Evolutionary conservation across 192 early-diverging fungal genomes (phyloP).

Genomic region (Coemansia sp.): DNA sequence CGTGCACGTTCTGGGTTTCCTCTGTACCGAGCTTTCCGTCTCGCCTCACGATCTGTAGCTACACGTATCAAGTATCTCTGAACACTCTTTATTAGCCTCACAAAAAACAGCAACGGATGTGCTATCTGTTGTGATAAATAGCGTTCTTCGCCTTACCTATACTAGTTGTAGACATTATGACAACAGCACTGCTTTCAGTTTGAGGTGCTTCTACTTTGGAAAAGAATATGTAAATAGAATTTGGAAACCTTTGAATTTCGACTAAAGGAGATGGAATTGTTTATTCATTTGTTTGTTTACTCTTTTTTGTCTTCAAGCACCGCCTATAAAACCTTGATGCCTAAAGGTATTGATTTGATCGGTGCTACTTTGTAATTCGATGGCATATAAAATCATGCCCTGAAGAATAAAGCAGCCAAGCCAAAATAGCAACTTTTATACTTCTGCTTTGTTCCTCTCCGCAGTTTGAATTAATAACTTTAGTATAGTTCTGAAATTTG

Average conservation of each 20-base stretch:
- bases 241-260: no score
- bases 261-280: no score
- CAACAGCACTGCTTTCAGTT: background rate
- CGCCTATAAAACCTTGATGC: no score
- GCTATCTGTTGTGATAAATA: background rate
- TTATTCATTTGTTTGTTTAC: no score
- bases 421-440: background rate
- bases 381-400: no score
- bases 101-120: background rate
- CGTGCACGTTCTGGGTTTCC: slow-evolving; percentile 49
- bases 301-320: no score
- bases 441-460: no score
- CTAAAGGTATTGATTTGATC: background rate
- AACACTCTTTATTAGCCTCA: background rate
- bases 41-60: slow-evolving; percentile 27
- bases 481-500: no score
- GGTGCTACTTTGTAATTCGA: no score
- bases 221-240: no score
- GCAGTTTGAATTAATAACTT: no score
- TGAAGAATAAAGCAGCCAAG: background rate
- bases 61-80: background rate
- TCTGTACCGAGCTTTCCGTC: slow-evolving; percentile 41
- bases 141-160: background rate
- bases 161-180: background rate
- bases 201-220: no score